Conservation (phyloP, 2,329 filamentous ascomycete genomes). For the Pyrenophora seminiperda region DNA sequence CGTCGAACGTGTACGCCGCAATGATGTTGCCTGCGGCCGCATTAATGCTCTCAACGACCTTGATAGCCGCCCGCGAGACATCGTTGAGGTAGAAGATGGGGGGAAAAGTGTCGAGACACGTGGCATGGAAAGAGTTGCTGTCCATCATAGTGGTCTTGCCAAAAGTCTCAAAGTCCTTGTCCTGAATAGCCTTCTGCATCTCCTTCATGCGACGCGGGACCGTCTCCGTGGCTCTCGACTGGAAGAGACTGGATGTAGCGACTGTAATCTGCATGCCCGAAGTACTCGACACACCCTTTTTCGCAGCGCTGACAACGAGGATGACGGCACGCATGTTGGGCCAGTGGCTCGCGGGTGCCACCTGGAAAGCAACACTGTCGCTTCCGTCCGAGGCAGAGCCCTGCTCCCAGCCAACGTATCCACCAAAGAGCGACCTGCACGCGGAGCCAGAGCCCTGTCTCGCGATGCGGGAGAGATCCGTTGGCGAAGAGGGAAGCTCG, state of each 20-base stretch:
- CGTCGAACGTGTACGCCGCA: constrained; percentile 96
- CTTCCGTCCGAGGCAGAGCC: constrained; percentile 76
- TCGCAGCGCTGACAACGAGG: constrained; percentile 87
- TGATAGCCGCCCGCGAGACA: constrained; percentile 82
- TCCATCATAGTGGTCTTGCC: constrained; percentile 94
- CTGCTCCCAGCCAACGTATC: constrained; percentile 93
- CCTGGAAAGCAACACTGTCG: constrained; percentile 86
- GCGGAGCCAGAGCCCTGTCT: constrained; percentile 94
- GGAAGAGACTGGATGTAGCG: constrained; percentile 85
- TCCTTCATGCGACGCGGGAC: constrained; percentile 82
- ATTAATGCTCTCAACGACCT: constrained; percentile 89
- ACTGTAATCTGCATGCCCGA: constrained; percentile 98
- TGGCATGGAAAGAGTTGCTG: constrained; percentile 95
- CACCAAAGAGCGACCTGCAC: constrained; percentile 89
- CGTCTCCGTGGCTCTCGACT: constrained; percentile 72
- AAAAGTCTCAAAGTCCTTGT: constrained; percentile 82
- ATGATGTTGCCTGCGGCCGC: constrained; percentile 75
- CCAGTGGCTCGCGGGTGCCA: constrained; percentile 90
- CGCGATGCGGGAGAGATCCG: constrained; percentile 85
- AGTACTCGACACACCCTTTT: constrained; percentile 93
- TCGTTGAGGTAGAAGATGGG: constrained; percentile 99
- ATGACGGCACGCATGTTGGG: constrained; percentile 91
- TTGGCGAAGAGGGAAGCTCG: constrained; percentile 77
- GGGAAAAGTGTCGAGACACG: constrained; percentile 91
- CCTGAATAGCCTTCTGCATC: constrained; percentile 81